Evolutionary conservation across 805 yeast species (phyloP), one percentile per base, ranked within the genome.

Genomic region (Vanderwaltozyma verrucispora): DNA sequence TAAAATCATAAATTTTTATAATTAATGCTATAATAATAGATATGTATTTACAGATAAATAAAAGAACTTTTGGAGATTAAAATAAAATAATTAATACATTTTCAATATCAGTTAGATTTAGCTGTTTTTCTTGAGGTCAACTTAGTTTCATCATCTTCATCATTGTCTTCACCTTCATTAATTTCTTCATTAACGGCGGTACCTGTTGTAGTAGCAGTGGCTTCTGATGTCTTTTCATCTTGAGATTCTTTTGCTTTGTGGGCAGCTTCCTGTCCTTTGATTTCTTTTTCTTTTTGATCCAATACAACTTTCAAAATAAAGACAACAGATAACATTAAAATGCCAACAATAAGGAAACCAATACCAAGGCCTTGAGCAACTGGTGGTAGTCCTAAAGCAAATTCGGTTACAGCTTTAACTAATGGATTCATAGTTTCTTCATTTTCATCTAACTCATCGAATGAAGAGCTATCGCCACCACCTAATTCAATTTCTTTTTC

Each of bases 401-500:
- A 35, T n/a, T 30, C 31, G n/a, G 21, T 10, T 8, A 35, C n/a
- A n/a, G 16, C 5, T 4, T 29, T 29, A 13, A 21, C 21, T 4
- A 23, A 4, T 15, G 9, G 12, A 12, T 18, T 30, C 4, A 14
- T 25, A 9, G 15, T 9, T 10, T 9, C 31, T 27, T 28, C 16
- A 12, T 14, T 16, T 10, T 15, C 19, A 3, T 20, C 12, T 29
- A 14, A 17, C 13, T 29, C 28, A 9, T 29, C 33, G 11, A 29
- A 17, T 17, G 33, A 25, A 23, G 24, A n/a, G 5, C n/a, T n/a
- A 6, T 13, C 9, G 21, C 33, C 37, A 10, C 37, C 37, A 18
- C 37, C 60, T 4, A 53, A 48, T 19, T 67, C 64, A 32, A 67
- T 62, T 33, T 60, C 64, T 19, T 56, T 55, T 35, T 63, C 63